phyloP scores from a whole-genome alignment of 371 early-diverging fungal genomes.

The Saksenaea oblongispora region DNA sequence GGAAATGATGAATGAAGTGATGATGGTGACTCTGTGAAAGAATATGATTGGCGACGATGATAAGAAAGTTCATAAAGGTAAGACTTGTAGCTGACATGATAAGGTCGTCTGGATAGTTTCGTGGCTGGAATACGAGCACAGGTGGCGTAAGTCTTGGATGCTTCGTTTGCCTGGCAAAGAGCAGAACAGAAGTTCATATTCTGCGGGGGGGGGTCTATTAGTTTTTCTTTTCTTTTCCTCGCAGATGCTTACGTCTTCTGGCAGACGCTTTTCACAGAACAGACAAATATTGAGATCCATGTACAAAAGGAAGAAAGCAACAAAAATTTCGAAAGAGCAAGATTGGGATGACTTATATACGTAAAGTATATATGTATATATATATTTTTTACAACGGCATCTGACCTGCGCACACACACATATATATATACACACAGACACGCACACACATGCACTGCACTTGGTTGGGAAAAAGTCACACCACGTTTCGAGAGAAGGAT shows the following conservation, averaged over 20 bases:
- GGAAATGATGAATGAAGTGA: background rate
- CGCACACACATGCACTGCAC: background rate
- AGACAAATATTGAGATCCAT: slow-evolving; percentile 30
- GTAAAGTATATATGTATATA: background rate
- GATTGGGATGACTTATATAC: background rate
- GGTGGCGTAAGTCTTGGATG: slow-evolving; percentile 12
- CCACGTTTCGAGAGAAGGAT: background rate
- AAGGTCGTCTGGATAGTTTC: background rate
- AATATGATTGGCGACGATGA: slow-evolving; percentile 24
- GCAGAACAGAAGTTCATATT: slow-evolving; percentile 18
- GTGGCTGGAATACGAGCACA: background rate
- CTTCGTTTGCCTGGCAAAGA: slow-evolving; percentile 19
- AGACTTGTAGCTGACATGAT: background rate
- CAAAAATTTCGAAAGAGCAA: background rate
- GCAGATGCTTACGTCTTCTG: slow-evolving; percentile 16
- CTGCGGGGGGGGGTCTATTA: background rate
- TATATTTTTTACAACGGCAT: background rate
- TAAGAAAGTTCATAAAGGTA: slow-evolving; percentile 18
- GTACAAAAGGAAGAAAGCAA: background rate
- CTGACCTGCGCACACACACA: slow-evolving; percentile 3
- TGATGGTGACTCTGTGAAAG: background rate
- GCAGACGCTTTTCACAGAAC: slow-evolving; percentile 24
- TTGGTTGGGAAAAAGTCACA: background rate
- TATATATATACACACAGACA: background rate
- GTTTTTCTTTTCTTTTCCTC: background rate